Conservation (phyloP, 257 asterid species). For the Salvia splendens region DNA sequence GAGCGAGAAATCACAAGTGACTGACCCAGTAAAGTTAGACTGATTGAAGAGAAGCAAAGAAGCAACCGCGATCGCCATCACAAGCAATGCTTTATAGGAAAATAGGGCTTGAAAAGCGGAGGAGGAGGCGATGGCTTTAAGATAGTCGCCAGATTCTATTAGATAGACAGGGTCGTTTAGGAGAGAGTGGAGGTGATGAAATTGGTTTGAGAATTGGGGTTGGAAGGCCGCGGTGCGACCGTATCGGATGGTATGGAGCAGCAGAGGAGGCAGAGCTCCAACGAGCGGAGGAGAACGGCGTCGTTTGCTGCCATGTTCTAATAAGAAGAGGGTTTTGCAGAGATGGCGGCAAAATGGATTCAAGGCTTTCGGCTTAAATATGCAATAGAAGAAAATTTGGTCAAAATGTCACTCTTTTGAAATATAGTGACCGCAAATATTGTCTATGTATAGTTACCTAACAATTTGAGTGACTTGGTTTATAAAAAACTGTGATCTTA, state of each 20-base stretch:
- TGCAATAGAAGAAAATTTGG: too few relatives aligned
- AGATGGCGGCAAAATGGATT: neutral
- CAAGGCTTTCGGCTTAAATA: too few relatives aligned
- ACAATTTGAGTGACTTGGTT: too few relatives aligned
- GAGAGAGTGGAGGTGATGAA: constrained; percentile 42
- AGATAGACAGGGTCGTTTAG: constrained; percentile 46
- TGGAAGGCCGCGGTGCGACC: constrained; percentile 32
- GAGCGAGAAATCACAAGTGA: constrained; percentile 6
- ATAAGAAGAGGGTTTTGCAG: constrained; percentile 20
- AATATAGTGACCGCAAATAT: too few relatives aligned
- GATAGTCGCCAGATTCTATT: constrained; percentile 69
- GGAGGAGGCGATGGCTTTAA: constrained; percentile 58
- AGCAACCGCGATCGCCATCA: constrained; percentile 74
- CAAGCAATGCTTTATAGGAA: constrained; percentile 56
- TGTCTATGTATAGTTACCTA: too few relatives aligned
- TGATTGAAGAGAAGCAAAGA: constrained; percentile 78
- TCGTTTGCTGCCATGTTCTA: constrained; percentile 40
- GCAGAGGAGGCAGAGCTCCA: constrained; percentile 93
- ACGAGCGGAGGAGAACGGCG: constrained; percentile 47
- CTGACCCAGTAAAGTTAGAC: constrained; percentile 76
- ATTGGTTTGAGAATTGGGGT: constrained; percentile 30
- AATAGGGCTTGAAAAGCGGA: constrained; percentile 51
- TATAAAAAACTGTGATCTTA: too few relatives aligned
- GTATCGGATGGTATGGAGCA: constrained; percentile 60
- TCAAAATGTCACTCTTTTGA: too few relatives aligned